Percentiles rank a stretch among this genome's conserved stretches.
These are phyloP conservation scores for Penicillium sp. DNA, from an alignment of 2,329 filamentous ascomycete genomes.

Conservation along the genomic window DNA sequence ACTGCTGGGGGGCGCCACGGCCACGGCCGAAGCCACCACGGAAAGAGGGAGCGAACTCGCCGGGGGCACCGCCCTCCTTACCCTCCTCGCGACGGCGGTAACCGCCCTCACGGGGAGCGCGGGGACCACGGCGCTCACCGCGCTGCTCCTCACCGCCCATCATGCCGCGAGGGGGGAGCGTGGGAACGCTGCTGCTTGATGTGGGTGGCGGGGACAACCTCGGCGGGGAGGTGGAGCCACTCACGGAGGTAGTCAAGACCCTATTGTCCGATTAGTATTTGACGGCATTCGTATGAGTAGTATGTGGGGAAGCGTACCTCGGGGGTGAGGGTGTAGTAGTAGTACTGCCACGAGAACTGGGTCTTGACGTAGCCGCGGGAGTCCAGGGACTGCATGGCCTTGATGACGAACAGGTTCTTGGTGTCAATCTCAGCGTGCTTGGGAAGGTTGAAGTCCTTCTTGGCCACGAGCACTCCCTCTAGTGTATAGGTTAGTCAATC, in stretches of 20 bases:
- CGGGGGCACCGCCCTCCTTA: conserved; percentile 88
- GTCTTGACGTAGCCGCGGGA: conserved; percentile 99
- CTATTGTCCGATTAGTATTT: conserved; percentile 28
- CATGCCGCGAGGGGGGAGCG: conserved; percentile 97
- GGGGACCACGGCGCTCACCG: conserved; percentile 69
- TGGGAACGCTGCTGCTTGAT: conserved; percentile 99
- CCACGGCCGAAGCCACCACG: conserved; percentile 87
- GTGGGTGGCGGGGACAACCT: conserved; percentile 99
- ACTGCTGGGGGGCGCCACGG: conserved; percentile 70
- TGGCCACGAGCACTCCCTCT: conserved; percentile 86
- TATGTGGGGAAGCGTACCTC: conserved; percentile 50
- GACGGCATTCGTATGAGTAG: too few relatives aligned
- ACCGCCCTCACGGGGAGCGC: conserved; percentile 75
- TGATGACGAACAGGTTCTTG: conserved; percentile 99
- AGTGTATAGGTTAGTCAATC: conserved; percentile 24
- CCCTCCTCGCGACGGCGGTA: conserved; percentile 84
- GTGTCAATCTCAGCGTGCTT: conserved; percentile 98
- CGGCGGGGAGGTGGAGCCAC: conserved; percentile 98
- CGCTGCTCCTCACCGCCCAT: conserved; percentile 76
- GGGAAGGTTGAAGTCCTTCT: conserved; percentile 98
- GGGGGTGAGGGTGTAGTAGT: conserved; percentile 99
- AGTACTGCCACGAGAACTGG: conserved; percentile 99
- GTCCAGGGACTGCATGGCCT: conserved; percentile 96
- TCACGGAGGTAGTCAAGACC: conserved; percentile 99
- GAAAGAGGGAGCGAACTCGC: conserved; percentile 90